Evolutionary conservation across 2,329 filamentous ascomycete species (phyloP), one percentile per base, ranked within the genome.

Genomic region (Colletotrichum brevisporum): DNA sequence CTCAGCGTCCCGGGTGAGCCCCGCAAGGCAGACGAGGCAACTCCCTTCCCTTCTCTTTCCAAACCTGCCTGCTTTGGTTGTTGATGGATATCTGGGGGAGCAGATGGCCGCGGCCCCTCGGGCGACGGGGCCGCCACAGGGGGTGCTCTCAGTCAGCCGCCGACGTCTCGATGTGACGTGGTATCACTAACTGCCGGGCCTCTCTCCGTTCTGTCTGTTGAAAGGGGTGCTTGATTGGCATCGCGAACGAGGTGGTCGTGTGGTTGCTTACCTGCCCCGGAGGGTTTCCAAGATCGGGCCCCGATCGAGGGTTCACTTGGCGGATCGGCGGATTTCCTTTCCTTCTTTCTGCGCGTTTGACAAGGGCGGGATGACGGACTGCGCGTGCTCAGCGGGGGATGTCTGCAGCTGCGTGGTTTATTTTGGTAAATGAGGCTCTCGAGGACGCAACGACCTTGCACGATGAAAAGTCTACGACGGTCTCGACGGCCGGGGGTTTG

Each of bases 261-360:
- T 43, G 41, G 41, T 57, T 57, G 41, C 55, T 48, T 57, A 57
- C 10, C 31, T 36, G 31, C 31, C 31, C 31, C 55, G 36, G 43
- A 36, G 36, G 41, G 39, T n/a, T 41, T 47, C 21, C 24, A 24
- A 31, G 3, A 57, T 47, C 55, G 39, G 18, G 21, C 36, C 41
- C n/a, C 21, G 41, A 43, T 43, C 41, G 41, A 43, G 41, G 16
- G 16, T 43, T 43, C 41, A 36, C 41, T 24, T 48, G 41, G 24
- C 24, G 12, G 55, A 31, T 47, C 41, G 41, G 41, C 41, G 41
- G 41, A 4, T 43, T n/a, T 36, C 31, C 31, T 36, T 36, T 10
- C 31, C 5, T 36, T 36, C 31, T 36, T 36, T 43, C 13, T 43
- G 41, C 13, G 41, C 15, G 41, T 16, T n/a, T 10, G 41, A 15